A percentile compares a stretch with the other conserved stretches of the same genome.
phyloP scores from a whole-genome alignment of 495 filamentous ascomycete species.

The Xylaria curta region DNA sequence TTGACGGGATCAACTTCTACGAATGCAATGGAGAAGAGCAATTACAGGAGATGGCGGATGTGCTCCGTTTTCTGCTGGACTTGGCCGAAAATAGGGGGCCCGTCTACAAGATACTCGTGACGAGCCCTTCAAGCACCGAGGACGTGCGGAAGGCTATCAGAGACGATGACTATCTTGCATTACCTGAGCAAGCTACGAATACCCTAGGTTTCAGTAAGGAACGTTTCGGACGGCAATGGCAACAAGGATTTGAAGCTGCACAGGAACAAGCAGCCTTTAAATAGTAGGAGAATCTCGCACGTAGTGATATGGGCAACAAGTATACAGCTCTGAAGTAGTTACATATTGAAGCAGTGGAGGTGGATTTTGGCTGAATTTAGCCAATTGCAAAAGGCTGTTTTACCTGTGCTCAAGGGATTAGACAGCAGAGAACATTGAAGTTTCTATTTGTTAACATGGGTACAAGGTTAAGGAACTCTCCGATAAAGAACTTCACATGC shows the following conservation, averaged over 20 bases:
- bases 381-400: too few relatives aligned
- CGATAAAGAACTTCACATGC: too few relatives aligned
- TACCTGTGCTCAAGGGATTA: too few relatives aligned
- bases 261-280: too few relatives aligned
- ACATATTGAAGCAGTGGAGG: too few relatives aligned
- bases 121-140: constrained; percentile 9
- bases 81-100: background rate
- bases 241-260: background rate
- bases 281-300: too few relatives aligned
- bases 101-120: background rate
- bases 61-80: constrained; percentile 8
- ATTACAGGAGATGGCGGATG: background rate
- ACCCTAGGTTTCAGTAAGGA: constrained; percentile 9
- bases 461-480: too few relatives aligned
- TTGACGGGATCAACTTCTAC: constrained; percentile 9
- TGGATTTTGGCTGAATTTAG: too few relatives aligned
- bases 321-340: too few relatives aligned
- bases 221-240: constrained; percentile 6
- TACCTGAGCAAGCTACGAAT: constrained; percentile 6
- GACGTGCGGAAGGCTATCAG: constrained; percentile 11
- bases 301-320: too few relatives aligned
- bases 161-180: constrained; percentile 13
- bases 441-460: too few relatives aligned
- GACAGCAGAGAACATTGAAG: too few relatives aligned
- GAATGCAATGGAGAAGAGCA: constrained; percentile 1